These are phyloP conservation scores for Vickermania ingenoplastis DNA, from an alignment of 208 protist genomes.

Conservation along the genomic window DNA sequence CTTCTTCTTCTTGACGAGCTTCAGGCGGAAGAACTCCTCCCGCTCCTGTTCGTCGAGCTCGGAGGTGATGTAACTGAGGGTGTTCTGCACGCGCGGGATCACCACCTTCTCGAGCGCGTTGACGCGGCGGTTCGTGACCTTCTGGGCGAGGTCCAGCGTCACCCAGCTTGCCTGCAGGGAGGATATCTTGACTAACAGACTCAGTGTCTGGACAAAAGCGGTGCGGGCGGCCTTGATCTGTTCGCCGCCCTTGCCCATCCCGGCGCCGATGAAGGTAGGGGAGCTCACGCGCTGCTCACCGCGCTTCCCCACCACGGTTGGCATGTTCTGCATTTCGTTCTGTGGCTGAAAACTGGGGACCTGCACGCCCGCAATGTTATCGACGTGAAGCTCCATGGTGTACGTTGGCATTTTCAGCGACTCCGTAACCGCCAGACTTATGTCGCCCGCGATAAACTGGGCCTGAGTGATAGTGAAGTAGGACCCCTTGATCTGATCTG, in stretches of 20 bases:
- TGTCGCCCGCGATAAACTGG: slow-evolving; percentile 95
- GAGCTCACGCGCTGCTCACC: neutral
- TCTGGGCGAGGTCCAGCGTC: slow-evolving; percentile 97
- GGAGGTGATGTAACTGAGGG: slow-evolving; percentile 96
- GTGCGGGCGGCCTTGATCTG: slow-evolving; percentile 88
- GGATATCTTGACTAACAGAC: slow-evolving; percentile 91
- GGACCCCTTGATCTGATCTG: slow-evolving; percentile 78
- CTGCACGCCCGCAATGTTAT: slow-evolving; percentile 98
- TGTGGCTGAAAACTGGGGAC: slow-evolving; percentile 90
- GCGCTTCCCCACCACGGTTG: slow-evolving; percentile 1
- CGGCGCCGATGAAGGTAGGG: slow-evolving; percentile 48
- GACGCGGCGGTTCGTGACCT: slow-evolving; percentile 99
- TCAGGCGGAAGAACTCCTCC: slow-evolving; percentile 99
- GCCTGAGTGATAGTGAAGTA: slow-evolving; percentile 96
- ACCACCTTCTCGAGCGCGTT: slow-evolving; percentile 99
- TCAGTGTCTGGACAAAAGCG: slow-evolving; percentile 88
- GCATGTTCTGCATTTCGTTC: slow-evolving; percentile 10
- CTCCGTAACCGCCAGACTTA: slow-evolving; percentile 92
- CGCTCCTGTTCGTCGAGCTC: slow-evolving; percentile 99
- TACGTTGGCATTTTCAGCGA: slow-evolving; percentile 85
- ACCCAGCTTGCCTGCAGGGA: slow-evolving; percentile 97
- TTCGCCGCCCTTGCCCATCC: slow-evolving; percentile 95
- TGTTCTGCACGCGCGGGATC: slow-evolving; percentile 95
- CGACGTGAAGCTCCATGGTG: slow-evolving; percentile 84
- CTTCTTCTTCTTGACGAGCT: slow-evolving; percentile 98